Evolutionary conservation across 345 rosid genomes (phyloP).

Genomic region (Eucalyptus guilfoylei): DNA sequence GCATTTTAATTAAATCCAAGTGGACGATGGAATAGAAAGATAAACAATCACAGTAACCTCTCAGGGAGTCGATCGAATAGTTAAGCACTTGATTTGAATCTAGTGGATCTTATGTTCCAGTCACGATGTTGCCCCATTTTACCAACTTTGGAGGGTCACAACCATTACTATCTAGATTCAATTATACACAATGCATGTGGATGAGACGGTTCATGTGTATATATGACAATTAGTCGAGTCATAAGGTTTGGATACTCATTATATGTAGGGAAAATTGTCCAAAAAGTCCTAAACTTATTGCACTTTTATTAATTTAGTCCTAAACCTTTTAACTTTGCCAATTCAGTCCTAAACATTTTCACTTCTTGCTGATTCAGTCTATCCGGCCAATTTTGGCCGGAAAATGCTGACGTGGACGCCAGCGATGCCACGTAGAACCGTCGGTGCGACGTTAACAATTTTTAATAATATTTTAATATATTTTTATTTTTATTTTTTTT

Average conservation of each 20-base stretch:
- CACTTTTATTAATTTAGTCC: too few relatives aligned
- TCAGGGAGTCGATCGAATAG: not conserved
- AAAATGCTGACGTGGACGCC: too few relatives aligned
- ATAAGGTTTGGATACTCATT: not conserved
- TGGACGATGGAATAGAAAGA: not conserved
- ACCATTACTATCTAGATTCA: not conserved
- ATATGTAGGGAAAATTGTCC: too few relatives aligned
- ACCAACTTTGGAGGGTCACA: not conserved
- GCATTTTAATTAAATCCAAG: not conserved
- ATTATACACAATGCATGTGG: not conserved
- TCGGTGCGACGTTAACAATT: too few relatives aligned
- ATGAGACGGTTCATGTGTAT: not conserved
- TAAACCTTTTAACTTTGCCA: too few relatives aligned
- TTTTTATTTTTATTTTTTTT: too few relatives aligned
- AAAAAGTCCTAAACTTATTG: too few relatives aligned
- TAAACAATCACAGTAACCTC: not conserved
- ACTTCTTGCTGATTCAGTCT: too few relatives aligned
- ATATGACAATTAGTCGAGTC: not conserved
- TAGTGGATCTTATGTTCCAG: not conserved
- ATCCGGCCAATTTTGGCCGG: too few relatives aligned
- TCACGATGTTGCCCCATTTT: not conserved
- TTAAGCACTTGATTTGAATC: not conserved
- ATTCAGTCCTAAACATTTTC: too few relatives aligned
- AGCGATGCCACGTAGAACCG: too few relatives aligned
- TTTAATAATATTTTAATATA: too few relatives aligned